phyloP scores from a whole-genome alignment of 1,284 basidiomycete species.

The Ceratobasidium theobromae region DNA sequence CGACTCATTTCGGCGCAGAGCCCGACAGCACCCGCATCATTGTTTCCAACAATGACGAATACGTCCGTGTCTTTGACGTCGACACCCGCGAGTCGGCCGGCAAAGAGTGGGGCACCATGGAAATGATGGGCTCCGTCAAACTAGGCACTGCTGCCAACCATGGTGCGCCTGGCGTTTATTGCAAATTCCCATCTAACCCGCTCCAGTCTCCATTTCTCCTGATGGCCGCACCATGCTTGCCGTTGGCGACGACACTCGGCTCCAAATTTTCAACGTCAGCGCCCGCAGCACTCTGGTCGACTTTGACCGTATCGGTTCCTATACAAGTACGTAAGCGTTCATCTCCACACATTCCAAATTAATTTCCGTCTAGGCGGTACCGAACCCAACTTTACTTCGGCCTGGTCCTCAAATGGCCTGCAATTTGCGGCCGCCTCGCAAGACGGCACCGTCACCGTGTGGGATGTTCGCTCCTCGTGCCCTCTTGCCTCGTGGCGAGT shows the following conservation, averaged over 20 bases:
- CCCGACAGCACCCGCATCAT: slow-evolving; percentile 73
- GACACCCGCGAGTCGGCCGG: slow-evolving; percentile 47
- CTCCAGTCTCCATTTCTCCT: slow-evolving; percentile 75
- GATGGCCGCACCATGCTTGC: slow-evolving; percentile 80
- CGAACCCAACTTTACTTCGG: slow-evolving; percentile 72
- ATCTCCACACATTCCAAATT: slow-evolving; percentile 37
- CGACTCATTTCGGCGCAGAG: slow-evolving; percentile 63
- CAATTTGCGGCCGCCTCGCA: slow-evolving; percentile 87
- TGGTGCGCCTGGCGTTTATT: slow-evolving; percentile 48
- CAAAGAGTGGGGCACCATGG: slow-evolving; percentile 45
- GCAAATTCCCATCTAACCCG: slow-evolving; percentile 40
- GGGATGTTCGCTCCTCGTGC: slow-evolving; percentile 44
- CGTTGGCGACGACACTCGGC: slow-evolving; percentile 69
- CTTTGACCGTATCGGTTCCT: slow-evolving; percentile 33
- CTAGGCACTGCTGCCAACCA: slow-evolving; percentile 72
- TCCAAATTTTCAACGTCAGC: slow-evolving; percentile 23
- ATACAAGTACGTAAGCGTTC: slow-evolving; percentile 54
- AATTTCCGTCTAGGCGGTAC: slow-evolving; percentile 41
- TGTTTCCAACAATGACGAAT: slow-evolving; percentile 81
- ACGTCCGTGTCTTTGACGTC: slow-evolving; percentile 74
- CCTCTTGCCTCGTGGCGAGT: slow-evolving; percentile 38
- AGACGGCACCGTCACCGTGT: slow-evolving; percentile 72
- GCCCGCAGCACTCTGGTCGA: slow-evolving; percentile 29
- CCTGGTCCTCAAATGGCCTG: slow-evolving; percentile 75
- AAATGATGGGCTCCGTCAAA: slow-evolving; percentile 48